Conservation (phyloP, 257 asterid species). For the Ehretia macrophylla region DNA sequence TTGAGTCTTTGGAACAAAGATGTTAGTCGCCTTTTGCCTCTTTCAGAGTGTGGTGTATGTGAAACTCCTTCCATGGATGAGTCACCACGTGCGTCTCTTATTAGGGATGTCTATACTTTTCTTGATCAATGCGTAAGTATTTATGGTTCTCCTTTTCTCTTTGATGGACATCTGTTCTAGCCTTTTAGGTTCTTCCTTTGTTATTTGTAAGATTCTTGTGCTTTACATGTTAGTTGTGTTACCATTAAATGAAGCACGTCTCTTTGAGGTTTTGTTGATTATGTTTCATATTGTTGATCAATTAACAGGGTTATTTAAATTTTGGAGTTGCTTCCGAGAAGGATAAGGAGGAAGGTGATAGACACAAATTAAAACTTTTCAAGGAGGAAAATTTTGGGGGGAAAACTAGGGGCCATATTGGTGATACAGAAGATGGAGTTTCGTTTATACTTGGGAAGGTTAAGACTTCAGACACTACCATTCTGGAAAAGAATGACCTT, state of each 20-base stretch:
- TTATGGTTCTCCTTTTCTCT: constrained; percentile 3
- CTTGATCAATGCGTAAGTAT: constrained; percentile 88
- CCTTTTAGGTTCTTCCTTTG: constrained; percentile 3
- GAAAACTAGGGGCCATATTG: constrained; percentile 33
- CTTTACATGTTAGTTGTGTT: constrained; percentile 1
- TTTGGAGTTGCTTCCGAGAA: constrained; percentile 82
- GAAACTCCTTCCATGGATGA: constrained; percentile 50
- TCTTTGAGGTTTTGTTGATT: constrained; percentile 10
- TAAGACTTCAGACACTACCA: constrained; percentile 39
- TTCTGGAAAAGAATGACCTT: constrained; percentile 32
- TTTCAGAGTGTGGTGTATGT: constrained; percentile 71
- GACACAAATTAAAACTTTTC: constrained; percentile 49
- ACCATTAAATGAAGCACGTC: not conserved
- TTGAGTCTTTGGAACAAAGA: constrained; percentile 95
- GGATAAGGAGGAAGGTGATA: constrained; percentile 43
- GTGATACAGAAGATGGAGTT: constrained; percentile 71
- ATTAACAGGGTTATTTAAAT: constrained; percentile 83
- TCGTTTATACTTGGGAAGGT: constrained; percentile 55
- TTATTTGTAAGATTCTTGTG: constrained; percentile 7
- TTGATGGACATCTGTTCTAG: constrained; percentile 8
- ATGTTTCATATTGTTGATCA: constrained; percentile 12
- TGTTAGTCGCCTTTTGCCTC: constrained; percentile 72
- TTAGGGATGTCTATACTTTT: constrained; percentile 68
- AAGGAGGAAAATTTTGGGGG: constrained; percentile 51
- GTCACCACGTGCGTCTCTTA: constrained; percentile 55